A percentile compares a stretch with the other conserved stretches of the same genome.
Evolutionary conservation across 169 alveolate genomes (phyloP).

Genomic region (Plasmodium adleri): DNA sequence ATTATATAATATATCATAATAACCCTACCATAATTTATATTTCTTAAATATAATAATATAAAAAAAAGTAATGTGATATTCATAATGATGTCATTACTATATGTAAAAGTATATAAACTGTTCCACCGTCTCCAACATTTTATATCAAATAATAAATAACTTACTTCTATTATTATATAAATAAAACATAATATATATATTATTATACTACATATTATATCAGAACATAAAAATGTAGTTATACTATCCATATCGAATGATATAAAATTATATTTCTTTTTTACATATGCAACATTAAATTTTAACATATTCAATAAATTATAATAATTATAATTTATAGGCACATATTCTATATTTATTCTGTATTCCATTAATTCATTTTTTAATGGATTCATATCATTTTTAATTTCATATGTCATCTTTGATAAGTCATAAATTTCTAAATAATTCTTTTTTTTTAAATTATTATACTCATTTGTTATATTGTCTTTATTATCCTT

Average conservation of each 20-base stretch:
- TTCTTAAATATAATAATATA: slow-evolving; percentile 44
- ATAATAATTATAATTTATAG: slow-evolving; percentile 36
- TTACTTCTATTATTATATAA: slow-evolving; percentile 18
- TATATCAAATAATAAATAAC: slow-evolving; percentile 12
- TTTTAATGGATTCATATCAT: too few species aligned
- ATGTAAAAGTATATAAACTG: slow-evolving; percentile 7
- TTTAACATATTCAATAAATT: slow-evolving; percentile 16
- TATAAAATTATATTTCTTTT: slow-evolving; percentile 22
- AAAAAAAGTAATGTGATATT: slow-evolving; percentile 10
- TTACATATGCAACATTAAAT: slow-evolving; percentile 23
- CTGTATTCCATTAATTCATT: neutral
- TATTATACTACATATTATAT: slow-evolving; percentile 2
- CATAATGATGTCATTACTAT: neutral
- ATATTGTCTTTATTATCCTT: neutral
- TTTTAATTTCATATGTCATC: too few species aligned
- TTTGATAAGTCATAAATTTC: too few species aligned
- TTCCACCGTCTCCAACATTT: slow-evolving; percentile 14
- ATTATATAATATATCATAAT: slow-evolving; percentile 30
- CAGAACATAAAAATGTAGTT: slow-evolving; percentile 7
- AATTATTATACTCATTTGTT: neutral
- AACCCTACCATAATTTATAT: slow-evolving; percentile 21
- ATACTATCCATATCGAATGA: slow-evolving; percentile 42
- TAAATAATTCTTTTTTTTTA: neutral
- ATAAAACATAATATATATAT: slow-evolving; percentile 26
- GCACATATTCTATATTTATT: slow-evolving; percentile 23